phyloP scores from a whole-genome alignment of 495 filamentous ascomycete genomes.

The Aspergillus bridgeri region DNA sequence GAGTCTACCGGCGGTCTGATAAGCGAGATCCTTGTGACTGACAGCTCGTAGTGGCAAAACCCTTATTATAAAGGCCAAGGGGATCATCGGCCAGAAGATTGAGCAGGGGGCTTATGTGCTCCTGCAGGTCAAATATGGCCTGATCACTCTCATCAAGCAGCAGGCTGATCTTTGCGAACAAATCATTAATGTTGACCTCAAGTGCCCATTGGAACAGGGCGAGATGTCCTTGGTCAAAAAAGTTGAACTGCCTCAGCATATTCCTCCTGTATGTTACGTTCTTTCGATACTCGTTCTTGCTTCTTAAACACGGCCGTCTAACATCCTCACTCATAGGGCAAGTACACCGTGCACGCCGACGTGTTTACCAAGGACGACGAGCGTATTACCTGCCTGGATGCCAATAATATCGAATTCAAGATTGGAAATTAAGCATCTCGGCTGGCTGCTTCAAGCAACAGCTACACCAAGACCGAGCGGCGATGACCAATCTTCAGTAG shows the following conservation, averaged over 20 bases:
- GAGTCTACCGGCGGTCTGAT: constrained; percentile 32
- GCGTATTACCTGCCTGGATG: constrained; percentile 80
- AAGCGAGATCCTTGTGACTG: constrained; percentile 5
- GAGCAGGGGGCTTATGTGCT: constrained; percentile 74
- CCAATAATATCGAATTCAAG: constrained; percentile 42
- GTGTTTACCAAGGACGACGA: constrained; percentile 65
- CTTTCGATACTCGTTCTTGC: not conserved
- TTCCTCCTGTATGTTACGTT: constrained; percentile 71
- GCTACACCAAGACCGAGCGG: not conserved
- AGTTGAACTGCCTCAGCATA: constrained; percentile 79
- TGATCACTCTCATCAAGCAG: constrained; percentile 82
- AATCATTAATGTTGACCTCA: constrained; percentile 78
- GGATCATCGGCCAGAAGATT: constrained; percentile 64
- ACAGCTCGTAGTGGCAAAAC: constrained; percentile 60
- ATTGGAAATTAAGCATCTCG: constrained; percentile 10
- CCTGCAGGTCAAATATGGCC: constrained; percentile 82
- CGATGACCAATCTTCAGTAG: not conserved
- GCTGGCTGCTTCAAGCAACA: not conserved
- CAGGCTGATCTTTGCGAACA: constrained; percentile 82
- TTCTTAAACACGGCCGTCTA: not conserved
- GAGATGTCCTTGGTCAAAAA: constrained; percentile 68
- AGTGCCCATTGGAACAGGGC: constrained; percentile 83
- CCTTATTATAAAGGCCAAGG: constrained; percentile 75
- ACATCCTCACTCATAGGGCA: constrained; percentile 56
- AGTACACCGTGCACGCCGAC: constrained; percentile 83